Percentiles rank a stretch among this genome's conserved stretches.
These are phyloP conservation scores for Yamadazyma buinensis DNA, from an alignment of 1,139 yeast genomes.

Conservation along the genomic window DNA sequence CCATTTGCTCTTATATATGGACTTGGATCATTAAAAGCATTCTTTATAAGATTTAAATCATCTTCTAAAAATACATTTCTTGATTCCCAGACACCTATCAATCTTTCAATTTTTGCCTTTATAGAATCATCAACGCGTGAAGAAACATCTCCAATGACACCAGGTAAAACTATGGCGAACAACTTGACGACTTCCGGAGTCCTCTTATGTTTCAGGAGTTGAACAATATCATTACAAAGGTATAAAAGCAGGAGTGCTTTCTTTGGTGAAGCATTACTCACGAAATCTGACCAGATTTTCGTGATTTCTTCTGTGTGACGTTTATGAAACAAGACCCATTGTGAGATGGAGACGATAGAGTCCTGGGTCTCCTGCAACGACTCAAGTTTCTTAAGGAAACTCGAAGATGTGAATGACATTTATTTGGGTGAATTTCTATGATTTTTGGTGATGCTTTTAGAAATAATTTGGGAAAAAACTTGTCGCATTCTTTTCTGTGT, in stretches of 20 bases:
- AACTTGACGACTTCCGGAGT: constrained; percentile 57
- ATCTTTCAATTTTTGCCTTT: constrained; percentile 57
- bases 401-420: constrained; percentile 65
- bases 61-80: constrained; percentile 50
- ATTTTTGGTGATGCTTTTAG: too few relatives aligned
- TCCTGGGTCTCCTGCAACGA: constrained; percentile 75
- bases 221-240: constrained; percentile 80
- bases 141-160: constrained; percentile 30
- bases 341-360: constrained; percentile 76
- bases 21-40: not conserved
- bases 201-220: constrained; percentile 67
- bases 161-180: constrained; percentile 49
- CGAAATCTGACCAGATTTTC: constrained; percentile 53
- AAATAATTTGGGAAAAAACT: too few relatives aligned
- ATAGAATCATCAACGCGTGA: constrained; percentile 33
- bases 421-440: too few relatives aligned
- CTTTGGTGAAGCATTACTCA: constrained; percentile 27
- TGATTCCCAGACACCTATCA: constrained; percentile 73
- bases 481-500: too few relatives aligned
- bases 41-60: constrained; percentile 3
- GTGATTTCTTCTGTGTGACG: constrained; percentile 62
- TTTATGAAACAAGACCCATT: constrained; percentile 81
- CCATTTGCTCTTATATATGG: too few relatives aligned
- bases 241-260: constrained; percentile 62
- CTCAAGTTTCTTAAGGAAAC: constrained; percentile 53